Evolutionary conservation across 2,329 filamentous ascomycete species (phyloP), one percentile per base, ranked within the genome.

Genomic region (Raffaelea ambrosiae): DNA sequence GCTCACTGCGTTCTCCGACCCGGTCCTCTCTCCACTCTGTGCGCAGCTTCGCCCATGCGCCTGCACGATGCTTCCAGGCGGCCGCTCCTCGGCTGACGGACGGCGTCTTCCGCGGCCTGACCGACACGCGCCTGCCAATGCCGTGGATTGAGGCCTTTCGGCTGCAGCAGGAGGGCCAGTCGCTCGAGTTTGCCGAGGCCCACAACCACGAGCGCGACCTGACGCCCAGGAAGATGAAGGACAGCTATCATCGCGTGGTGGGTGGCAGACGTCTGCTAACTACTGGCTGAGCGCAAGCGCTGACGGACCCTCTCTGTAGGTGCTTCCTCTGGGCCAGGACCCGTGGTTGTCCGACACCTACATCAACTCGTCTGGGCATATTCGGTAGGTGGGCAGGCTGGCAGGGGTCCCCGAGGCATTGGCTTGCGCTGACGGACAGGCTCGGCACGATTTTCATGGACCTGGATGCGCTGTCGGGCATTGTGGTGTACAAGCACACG

Each of bases 361-460:
- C 59, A 77, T 88, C 58, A 89, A 89, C 63, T 76, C 84, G 1
- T 81, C 79, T 0, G 86, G 86, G 0, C 83, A 88, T 55, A 84
- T 90, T 55, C 73, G 82, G 73, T 77, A 61, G 63, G 76, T 55
- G n/a, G n/a, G 69, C 26, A 29, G 26, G 7, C 26, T 13, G 7
- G 26, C 7, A 29, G 26, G 13, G 26, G 13, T 13, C 7, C 26
- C 13, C 26, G 13, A 29, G n/a, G n/a, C n/a, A 29, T 29, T 13
- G 26, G 26, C 26, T n/a, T 13, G 26, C 26, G 26, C 26, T 29
- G 35, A 36, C 2, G 5, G n/a, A 5, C 33, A 77, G 81, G 46
- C 71, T 89, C 8, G 86, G 86, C 0, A 81, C 84, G 0, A 68
- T 90, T 16, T 79, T 90, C 52, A 89, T 89, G 84, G 86, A 90